These are phyloP conservation scores for Mortierella alpina DNA, from an alignment of 192 early-diverging fungal genomes.

Conservation along the genomic window DNA sequence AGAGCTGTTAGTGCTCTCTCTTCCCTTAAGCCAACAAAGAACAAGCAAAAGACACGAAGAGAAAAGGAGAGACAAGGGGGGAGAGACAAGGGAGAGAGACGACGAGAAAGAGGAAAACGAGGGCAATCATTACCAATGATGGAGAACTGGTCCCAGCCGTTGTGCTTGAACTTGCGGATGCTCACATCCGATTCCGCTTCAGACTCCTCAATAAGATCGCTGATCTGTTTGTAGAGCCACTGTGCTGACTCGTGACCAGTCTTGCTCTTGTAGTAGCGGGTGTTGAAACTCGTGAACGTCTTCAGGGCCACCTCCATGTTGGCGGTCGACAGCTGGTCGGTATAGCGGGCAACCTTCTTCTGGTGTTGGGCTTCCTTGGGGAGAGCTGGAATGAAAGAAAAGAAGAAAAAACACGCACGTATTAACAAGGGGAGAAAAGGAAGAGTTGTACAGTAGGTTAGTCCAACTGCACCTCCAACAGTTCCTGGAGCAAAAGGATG, in stretches of 20 bases:
- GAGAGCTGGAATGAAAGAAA: conserved; percentile 47
- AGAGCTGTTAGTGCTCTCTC: background rate
- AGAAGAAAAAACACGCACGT: background rate
- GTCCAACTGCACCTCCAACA: too few relatives aligned
- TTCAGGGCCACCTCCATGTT: conserved; percentile 77
- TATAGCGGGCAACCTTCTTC: conserved; percentile 69
- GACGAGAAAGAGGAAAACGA: conserved; percentile 3
- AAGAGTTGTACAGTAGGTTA: background rate
- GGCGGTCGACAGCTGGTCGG: conserved; percentile 70
- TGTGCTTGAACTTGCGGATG: conserved; percentile 81
- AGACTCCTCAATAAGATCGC: conserved; percentile 54
- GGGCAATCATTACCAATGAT: conserved; percentile 55
- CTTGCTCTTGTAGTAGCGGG: conserved; percentile 88
- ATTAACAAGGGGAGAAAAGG: background rate
- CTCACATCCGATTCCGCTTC: conserved; percentile 61
- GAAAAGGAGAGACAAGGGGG: background rate
- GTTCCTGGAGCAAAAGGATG: too few relatives aligned
- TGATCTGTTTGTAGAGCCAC: conserved; percentile 75
- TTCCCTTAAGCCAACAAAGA: too few relatives aligned
- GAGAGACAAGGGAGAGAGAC: background rate
- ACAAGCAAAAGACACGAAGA: background rate
- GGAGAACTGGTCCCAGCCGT: conserved; percentile 82
- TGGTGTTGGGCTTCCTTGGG: conserved; percentile 66
- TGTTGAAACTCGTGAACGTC: conserved; percentile 86
- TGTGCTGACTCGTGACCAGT: conserved; percentile 72